Conservation (phyloP, 257 asterid genomes). For the Dorcoceras hygrometricum region DNA sequence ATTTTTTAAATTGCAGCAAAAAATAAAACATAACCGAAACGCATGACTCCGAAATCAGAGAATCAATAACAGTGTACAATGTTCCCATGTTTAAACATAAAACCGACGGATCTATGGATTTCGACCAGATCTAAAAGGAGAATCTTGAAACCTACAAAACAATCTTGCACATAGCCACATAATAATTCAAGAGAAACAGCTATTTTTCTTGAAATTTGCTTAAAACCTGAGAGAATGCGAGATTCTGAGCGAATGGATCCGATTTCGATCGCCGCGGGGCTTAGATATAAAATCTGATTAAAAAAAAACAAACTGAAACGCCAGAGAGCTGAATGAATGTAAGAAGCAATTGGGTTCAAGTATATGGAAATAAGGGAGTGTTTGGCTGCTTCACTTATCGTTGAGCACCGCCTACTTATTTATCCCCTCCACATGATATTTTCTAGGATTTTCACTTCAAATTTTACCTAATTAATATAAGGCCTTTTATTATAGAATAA, state of each 20-base stretch:
- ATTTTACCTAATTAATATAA: too few relatives aligned
- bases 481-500: too few relatives aligned
- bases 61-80: slow-evolving; percentile 14
- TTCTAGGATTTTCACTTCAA: too few relatives aligned
- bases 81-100: neutral
- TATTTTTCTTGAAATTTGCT: neutral
- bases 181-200: neutral
- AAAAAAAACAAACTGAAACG: slow-evolving; percentile 17
- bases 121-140: slow-evolving; percentile 36
- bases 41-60: slow-evolving; percentile 1
- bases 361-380: slow-evolving; percentile 13
- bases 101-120: slow-evolving; percentile 32
- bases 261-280: neutral
- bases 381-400: slow-evolving; percentile 20
- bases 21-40: slow-evolving; percentile 6
- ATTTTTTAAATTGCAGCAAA: slow-evolving; percentile 5
- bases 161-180: neutral
- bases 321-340: slow-evolving; percentile 23
- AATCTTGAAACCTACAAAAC: slow-evolving; percentile 1
- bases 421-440: neutral
- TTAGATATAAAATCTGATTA: slow-evolving; percentile 7
- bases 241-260: neutral
- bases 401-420: too few relatives aligned
- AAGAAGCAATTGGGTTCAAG: neutral
- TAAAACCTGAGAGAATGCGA: neutral